Conservation (phyloP, 805 yeast genomes). For the Ogataea populi-albae region DNA sequence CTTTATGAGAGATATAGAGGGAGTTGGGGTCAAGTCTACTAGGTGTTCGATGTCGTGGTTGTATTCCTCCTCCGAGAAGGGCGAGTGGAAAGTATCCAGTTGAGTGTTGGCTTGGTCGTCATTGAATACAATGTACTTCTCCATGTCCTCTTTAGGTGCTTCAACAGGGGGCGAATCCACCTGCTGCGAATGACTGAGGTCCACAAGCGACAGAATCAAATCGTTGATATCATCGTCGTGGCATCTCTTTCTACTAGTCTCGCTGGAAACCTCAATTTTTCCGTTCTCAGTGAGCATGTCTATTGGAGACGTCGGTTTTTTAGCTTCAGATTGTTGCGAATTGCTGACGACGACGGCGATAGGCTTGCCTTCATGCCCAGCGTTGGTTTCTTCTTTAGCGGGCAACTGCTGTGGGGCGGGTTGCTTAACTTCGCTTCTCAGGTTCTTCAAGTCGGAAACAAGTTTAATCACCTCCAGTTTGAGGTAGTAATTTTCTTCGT, state of each 20-base stretch:
- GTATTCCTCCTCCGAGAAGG: conserved; percentile 24
- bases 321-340: background rate
- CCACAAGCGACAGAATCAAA: conserved; percentile 34
- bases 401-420: conserved; percentile 1
- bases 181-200: conserved; percentile 30
- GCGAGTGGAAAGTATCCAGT: conserved; percentile 17
- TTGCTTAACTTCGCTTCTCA: conserved; percentile 27
- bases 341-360: conserved; percentile 3
- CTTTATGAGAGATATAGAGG: conserved; percentile 23
- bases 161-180: conserved; percentile 8
- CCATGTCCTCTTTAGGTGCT: conserved; percentile 11
- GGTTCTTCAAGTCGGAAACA: conserved; percentile 40
- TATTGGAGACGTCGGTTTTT: conserved; percentile 2
- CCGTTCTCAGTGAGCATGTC: conserved; percentile 12
- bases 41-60: conserved; percentile 10
- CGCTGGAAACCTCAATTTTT: background rate
- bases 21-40: conserved; percentile 25
- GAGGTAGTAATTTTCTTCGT: conserved; percentile 43
- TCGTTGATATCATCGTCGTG: conserved; percentile 37
- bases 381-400: conserved; percentile 2
- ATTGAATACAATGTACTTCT: conserved; percentile 16
- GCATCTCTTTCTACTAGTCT: conserved; percentile 21
- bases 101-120: conserved; percentile 9
- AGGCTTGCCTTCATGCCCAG: conserved; percentile 4
- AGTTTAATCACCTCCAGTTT: conserved; percentile 43